Evolutionary conservation across 805 yeast species (phyloP), one percentile per base, ranked within the genome.

Genomic region (Starmerella geochares): DNA sequence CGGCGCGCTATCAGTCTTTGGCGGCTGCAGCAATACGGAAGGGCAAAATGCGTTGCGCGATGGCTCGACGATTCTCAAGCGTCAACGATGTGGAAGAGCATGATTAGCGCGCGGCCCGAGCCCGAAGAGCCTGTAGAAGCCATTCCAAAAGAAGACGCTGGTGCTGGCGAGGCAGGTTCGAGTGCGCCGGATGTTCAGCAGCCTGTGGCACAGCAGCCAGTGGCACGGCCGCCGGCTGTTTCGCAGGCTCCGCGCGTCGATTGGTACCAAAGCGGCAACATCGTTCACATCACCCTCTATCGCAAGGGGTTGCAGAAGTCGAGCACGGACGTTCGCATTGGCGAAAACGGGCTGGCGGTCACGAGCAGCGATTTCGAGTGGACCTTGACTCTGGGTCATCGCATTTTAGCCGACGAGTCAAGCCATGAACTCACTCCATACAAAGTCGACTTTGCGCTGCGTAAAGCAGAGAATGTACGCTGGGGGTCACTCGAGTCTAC

Each of bases 391-490:
- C 60, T 83, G 42, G 77, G 76, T 9, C 75, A 70, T 13, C 67
- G 65, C 19, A 78, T 90, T 25, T 74, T 67, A 24, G 68, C 79
- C 1, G 62, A 60, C 0, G 55, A 66, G 19, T 74, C 81, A 1
- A 59, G 68, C 0, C 76, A 64, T 57, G 71, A 68, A 11, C 75
- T 87, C 2, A 79, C 76, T 59, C 69, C 81, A 1, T 83, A 92
- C 19, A 90, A 90, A 60, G 57, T 90, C 3, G 96, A 90, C 64
- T 62, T 87, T 8, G 63, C 63, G n/a, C 66, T 88, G 36, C 61
- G 41, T 23, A 87, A 87, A 61, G 62, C 60, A 9, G 57, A 57
- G 0, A 52, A 62, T 0, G 48, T 55, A 6, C 39, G 37, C 2
- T 54, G 58, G 58, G 19, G 10, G 10, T 31, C 45, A 11, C 41